Base-by-base conservation (phyloP, 768 basidiomycete species). In the Lentinula sp. region DNA sequence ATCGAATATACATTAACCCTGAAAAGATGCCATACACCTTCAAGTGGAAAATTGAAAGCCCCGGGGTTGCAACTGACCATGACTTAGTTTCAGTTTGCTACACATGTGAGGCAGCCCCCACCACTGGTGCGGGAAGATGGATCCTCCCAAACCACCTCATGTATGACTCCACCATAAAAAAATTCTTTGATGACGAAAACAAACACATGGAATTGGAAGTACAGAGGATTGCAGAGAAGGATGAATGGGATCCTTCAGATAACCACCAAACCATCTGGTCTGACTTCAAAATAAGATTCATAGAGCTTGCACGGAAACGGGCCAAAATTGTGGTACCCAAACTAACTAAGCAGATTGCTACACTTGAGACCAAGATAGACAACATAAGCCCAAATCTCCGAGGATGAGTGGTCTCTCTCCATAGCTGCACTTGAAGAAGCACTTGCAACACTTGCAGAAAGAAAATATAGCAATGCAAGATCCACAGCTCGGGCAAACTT, bases 41-140 rank as follows among this genome's bases (percentile, higher is more conserved):
- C 23, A 23, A 74, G 4, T 76, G 73, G 74, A 18, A 65, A 13
- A 74, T 72, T 6, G 45, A 62, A 10, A 8, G 33, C 0, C 48
- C 65, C 0, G 66, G 64, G 0, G 68, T 74, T 4, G 37, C 64
- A 3, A 69, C 72, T 0, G 76, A 79, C 66, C 76, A 77, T 61
- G 37, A 61, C 0, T 61, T 77, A 57, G 70, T 76, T 0, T 66
- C 64, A 12, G 66, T 70, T 0, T 35, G 65, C 28, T 15, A 74
- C 1, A 53, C 65, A 4, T 65, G 64, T 36, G 63, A 66, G 3
- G 51, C 51, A 12, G 52, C 66, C 12, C 72, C 76, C 6, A 35
- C 43, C n/a, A 66, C 69, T 9, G 75, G 74, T 0, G 61, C 63
- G 50, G 77, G 74, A 6, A 57, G 73, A 36, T 77, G 75, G 73